A percentile compares a stretch with the other conserved stretches of the same genome.
phyloP scores from a whole-genome alignment of 2,329 filamentous ascomycete species.

The Alternaria incomplexa region DNA sequence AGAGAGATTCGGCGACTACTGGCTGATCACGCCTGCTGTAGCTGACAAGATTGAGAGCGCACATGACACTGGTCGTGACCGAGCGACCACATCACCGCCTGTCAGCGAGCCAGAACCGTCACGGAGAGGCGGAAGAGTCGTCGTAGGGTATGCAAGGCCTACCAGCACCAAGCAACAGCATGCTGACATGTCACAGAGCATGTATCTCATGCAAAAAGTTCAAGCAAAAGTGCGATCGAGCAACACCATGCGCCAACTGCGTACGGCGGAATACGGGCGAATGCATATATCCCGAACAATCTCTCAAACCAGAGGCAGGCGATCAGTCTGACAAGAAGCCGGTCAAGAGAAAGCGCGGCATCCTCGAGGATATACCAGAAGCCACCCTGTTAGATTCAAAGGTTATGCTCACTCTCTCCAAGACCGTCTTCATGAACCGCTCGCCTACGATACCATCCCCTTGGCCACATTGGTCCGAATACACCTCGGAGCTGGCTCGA shows the following conservation, averaged over 20 bases:
- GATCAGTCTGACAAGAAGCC: neutral
- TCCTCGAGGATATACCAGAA: conserved; percentile 42
- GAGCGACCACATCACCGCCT: conserved; percentile 25
- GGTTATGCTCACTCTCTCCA: conserved; percentile 40
- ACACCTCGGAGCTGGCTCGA: conserved; percentile 27
- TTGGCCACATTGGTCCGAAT: conserved; percentile 43
- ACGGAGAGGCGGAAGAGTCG: conserved; percentile 3
- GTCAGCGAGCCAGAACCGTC: conserved; percentile 12
- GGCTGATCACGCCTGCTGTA: conserved; percentile 64
- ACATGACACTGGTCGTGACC: conserved; percentile 6
- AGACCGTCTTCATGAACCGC: conserved; percentile 46
- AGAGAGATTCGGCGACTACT: conserved; percentile 66
- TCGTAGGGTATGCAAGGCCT: conserved; percentile 14
- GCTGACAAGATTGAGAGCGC: conserved; percentile 46
- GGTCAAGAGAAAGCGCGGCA: neutral
- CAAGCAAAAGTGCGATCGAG: conserved; percentile 19
- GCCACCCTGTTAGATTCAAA: conserved; percentile 38
- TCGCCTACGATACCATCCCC: conserved; percentile 32
- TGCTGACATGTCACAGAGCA: conserved; percentile 7
- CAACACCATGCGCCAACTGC: conserved; percentile 17
- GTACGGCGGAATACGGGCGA: conserved; percentile 3
- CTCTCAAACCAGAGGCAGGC: neutral
- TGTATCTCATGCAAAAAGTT: conserved; percentile 14
- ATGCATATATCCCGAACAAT: conserved; percentile 12
- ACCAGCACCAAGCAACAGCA: neutral